phyloP scores from a whole-genome alignment of 1,284 basidiomycete species.

The Marasmius tenuissimus region DNA sequence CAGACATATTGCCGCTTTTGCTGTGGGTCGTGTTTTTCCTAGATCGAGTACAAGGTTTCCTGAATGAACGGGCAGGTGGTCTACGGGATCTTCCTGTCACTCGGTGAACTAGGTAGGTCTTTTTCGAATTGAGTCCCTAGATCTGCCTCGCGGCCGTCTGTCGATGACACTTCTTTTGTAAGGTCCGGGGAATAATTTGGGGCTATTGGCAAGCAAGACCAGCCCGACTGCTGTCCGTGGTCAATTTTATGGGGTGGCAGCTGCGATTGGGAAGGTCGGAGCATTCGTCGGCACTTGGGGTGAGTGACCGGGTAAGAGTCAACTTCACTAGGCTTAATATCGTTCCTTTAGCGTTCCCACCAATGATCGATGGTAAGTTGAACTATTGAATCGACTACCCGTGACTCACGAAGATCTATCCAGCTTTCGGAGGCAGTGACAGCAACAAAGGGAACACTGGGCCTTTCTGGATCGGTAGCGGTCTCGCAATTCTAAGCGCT shows the following conservation, averaged over 20 bases:
- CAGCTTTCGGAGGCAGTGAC: slow-evolving; percentile 60
- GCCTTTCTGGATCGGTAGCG: slow-evolving; percentile 81
- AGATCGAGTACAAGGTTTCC: too few relatives aligned
- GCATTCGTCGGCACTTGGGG: slow-evolving; percentile 84
- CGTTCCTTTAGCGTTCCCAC: slow-evolving; percentile 54
- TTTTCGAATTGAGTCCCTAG: not conserved
- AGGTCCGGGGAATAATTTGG: slow-evolving; percentile 80
- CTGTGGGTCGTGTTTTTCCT: slow-evolving; percentile 43
- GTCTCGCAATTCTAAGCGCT: slow-evolving; percentile 79
- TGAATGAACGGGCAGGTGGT: slow-evolving; percentile 50
- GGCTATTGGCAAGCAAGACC: slow-evolving; percentile 79
- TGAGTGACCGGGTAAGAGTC: slow-evolving; percentile 28
- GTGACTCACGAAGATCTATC: not conserved
- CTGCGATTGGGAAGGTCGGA: slow-evolving; percentile 89
- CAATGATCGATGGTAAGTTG: slow-evolving; percentile 59
- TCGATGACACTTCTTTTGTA: slow-evolving; percentile 9
- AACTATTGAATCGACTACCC: not conserved
- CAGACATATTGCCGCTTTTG: slow-evolving; percentile 75
- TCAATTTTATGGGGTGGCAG: slow-evolving; percentile 83
- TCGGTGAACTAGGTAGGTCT: slow-evolving; percentile 70
- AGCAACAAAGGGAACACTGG: slow-evolving; percentile 66
- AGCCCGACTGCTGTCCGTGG: slow-evolving; percentile 86
- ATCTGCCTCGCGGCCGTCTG: not conserved
- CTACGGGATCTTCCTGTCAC: slow-evolving; percentile 89
- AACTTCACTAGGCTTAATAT: not conserved